Conservation (phyloP, 2,329 filamentous ascomycete species). For the Ceratocystis cacaofunesta region DNA sequence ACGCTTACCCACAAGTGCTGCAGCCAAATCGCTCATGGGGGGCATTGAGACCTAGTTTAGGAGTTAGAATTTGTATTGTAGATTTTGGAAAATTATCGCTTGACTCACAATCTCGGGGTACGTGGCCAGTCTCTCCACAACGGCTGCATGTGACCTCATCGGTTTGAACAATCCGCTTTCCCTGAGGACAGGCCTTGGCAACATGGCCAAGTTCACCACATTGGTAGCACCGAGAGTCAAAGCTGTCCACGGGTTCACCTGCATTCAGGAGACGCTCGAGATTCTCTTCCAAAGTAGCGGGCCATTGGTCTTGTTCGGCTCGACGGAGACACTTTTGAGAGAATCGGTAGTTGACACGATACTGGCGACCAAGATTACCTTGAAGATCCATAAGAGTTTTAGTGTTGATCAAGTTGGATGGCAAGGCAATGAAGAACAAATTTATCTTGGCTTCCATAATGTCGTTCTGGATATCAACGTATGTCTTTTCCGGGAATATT, state of each 20-base stretch:
- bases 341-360: conserved; percentile 47
- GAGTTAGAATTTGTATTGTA: background rate
- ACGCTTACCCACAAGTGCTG: background rate
- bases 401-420: conserved; percentile 40
- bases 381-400: conserved; percentile 60
- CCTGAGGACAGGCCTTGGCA: conserved; percentile 44
- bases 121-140: background rate
- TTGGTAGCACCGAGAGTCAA: conserved; percentile 46
- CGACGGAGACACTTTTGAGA: conserved; percentile 41
- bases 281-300: conserved; percentile 43
- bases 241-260: conserved; percentile 46
- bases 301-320: conserved; percentile 46
- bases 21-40: background rate
- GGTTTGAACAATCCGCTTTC: conserved; percentile 35
- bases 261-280: conserved; percentile 48
- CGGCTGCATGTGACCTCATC: conserved; percentile 2
- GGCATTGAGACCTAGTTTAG: background rate
- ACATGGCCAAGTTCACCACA: conserved; percentile 51
- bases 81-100: background rate
- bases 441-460: conserved; percentile 40
- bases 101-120: background rate
- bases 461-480: conserved; percentile 43
- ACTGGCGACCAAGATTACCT: conserved; percentile 51
- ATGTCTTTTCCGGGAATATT: conserved; percentile 40
- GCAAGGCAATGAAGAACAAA: conserved; percentile 47